phyloP scores from a whole-genome alignment of 768 basidiomycete species.

The Suillus bovinus region DNA sequence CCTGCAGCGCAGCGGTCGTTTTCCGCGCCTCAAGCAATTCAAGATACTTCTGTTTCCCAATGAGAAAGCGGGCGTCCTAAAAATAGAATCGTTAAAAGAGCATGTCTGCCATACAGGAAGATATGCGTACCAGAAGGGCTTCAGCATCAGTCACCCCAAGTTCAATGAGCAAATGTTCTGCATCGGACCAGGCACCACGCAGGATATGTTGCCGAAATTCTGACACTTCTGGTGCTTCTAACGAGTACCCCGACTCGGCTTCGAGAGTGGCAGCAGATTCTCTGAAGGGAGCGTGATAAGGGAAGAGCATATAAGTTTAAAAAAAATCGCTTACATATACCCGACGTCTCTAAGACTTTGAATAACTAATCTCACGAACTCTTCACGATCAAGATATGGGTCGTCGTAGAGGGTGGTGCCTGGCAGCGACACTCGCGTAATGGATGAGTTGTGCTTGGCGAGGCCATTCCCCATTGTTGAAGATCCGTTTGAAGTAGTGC shows the following conservation, averaged over 20 bases:
- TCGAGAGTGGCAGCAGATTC: conserved; percentile 88
- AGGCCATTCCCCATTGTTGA: conserved; percentile 50
- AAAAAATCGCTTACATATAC: conserved; percentile 50
- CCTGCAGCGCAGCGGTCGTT: conserved; percentile 79
- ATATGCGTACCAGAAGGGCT: conserved; percentile 60
- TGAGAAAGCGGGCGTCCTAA: conserved; percentile 82
- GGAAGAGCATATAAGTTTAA: conserved; percentile 11
- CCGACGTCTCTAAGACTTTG: conserved; percentile 91
- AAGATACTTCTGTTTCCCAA: conserved; percentile 94
- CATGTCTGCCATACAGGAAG: conserved; percentile 6
- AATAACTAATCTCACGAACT: conserved; percentile 85
- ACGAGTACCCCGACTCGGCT: conserved; percentile 87
- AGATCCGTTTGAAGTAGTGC: conserved; percentile 35
- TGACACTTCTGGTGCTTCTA: conserved; percentile 76
- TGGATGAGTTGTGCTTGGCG: conserved; percentile 45
- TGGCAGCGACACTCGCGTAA: conserved; percentile 65
- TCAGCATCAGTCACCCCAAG: conserved; percentile 73
- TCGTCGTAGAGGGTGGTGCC: conserved; percentile 79
- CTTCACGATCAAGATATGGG: conserved; percentile 80
- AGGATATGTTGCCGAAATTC: conserved; percentile 81
- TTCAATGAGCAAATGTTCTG: conserved; percentile 64
- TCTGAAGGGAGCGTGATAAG: conserved; percentile 42
- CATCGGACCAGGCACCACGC: conserved; percentile 78
- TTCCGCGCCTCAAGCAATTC: conserved; percentile 84
- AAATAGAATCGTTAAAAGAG: conserved; percentile 22